Conservation (phyloP, 2,329 filamentous ascomycete genomes). For the Arthroderma sp. region DNA sequence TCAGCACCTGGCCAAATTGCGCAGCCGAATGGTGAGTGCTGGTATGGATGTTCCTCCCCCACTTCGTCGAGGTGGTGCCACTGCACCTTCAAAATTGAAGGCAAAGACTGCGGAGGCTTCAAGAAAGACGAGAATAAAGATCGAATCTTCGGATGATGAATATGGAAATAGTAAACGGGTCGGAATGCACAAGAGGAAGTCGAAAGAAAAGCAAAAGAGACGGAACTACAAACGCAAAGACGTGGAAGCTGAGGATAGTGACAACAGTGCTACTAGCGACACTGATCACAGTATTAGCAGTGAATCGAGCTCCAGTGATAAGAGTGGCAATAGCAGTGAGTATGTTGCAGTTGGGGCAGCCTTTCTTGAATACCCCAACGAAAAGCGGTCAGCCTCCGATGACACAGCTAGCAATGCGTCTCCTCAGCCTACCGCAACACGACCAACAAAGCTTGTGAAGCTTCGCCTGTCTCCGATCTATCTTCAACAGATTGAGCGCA, state of each 20-base stretch:
- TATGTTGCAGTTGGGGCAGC: constrained; percentile 4
- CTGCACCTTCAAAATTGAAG: not conserved
- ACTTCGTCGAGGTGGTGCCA: constrained; percentile 22
- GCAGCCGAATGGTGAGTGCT: constrained; percentile 20
- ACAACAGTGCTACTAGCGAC: not conserved
- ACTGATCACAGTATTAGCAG: constrained; percentile 5
- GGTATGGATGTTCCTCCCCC: constrained; percentile 27
- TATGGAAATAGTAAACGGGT: not conserved
- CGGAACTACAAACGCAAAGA: constrained; percentile 4
- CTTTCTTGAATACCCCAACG: constrained; percentile 5
- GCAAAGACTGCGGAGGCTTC: constrained; percentile 2
- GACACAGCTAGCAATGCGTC: not conserved
- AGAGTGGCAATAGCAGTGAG: not conserved
- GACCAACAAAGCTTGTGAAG: constrained; percentile 1
- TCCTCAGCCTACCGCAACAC: not conserved
- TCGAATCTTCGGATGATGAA: not conserved
- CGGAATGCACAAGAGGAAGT: not conserved
- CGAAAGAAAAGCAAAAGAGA: constrained; percentile 1
- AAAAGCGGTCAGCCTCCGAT: not conserved
- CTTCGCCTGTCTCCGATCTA: not conserved
- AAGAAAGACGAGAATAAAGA: constrained; percentile 3
- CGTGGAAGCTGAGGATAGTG: constrained; percentile 1
- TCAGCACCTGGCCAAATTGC: constrained; percentile 35
- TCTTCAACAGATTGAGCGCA: not conserved
- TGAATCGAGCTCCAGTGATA: not conserved